A percentile compares a stretch with the other conserved stretches of the same genome.
Conservation (phyloP, 1,139 yeast genomes). For the Saccharomycopsis hybrid region DNA sequence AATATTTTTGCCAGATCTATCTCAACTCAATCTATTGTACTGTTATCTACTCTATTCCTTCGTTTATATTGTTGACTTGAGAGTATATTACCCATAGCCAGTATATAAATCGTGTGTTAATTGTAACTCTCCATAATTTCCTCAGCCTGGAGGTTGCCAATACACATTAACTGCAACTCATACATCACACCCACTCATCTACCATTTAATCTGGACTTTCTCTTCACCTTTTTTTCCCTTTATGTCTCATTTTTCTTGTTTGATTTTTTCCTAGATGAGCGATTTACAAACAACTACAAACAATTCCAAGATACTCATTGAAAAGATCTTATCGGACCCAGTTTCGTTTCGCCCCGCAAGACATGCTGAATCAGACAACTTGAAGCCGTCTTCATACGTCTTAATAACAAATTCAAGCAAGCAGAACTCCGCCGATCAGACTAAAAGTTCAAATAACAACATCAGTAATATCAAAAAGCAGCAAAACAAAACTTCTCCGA, state of each 20-base stretch:
- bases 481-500: background rate
- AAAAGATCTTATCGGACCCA: slow-evolving; percentile 45
- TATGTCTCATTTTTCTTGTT: background rate
- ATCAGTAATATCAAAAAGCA: background rate
- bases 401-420: slow-evolving; percentile 2
- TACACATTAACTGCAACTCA: no score
- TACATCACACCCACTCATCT: no score
- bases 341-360: slow-evolving; percentile 42
- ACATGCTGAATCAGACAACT: slow-evolving; percentile 32
- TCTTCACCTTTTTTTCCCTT: background rate
- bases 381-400: slow-evolving; percentile 37
- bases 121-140: no score
- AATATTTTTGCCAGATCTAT: no score
- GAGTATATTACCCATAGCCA: no score
- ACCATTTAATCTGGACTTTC: no score
- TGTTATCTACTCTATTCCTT: no score
- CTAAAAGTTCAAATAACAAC: background rate
- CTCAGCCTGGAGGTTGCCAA: no score
- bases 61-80: no score
- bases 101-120: no score
- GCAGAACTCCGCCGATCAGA: background rate
- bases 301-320: slow-evolving; percentile 29
- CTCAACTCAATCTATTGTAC: no score
- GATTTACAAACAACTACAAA: background rate
- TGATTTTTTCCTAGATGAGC: background rate